These are phyloP conservation scores for Gamsiella multidivaricata DNA, from an alignment of 192 early-diverging fungal species.

Conservation along the genomic window DNA sequence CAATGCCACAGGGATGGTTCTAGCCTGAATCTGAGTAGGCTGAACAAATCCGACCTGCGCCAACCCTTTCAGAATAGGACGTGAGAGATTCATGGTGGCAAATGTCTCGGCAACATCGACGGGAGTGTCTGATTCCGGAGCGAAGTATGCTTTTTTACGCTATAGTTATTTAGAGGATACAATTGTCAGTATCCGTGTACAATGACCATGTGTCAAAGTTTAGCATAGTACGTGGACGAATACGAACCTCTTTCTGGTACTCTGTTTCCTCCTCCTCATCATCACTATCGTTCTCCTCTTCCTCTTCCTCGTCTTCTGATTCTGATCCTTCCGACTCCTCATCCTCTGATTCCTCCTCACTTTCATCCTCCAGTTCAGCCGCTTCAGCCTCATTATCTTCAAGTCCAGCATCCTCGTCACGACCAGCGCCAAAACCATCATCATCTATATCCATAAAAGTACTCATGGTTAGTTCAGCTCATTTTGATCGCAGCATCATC, in stretches of 20 bases:
- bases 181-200: neutral
- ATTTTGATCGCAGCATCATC: too few relatives aligned
- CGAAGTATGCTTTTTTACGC: constrained; percentile 74
- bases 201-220: neutral
- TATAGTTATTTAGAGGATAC: constrained; percentile 7
- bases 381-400: constrained; percentile 47
- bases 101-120: constrained; percentile 79
- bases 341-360: constrained; percentile 44
- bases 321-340: constrained; percentile 41
- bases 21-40: constrained; percentile 94
- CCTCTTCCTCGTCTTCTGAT: constrained; percentile 48
- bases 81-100: constrained; percentile 90
- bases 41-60: constrained; percentile 89
- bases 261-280: constrained; percentile 58
- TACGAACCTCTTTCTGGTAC: constrained; percentile 61
- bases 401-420: constrained; percentile 34
- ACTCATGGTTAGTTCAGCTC: neutral
- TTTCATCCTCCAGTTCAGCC: constrained; percentile 39
- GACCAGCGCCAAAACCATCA: constrained; percentile 55
- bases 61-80: constrained; percentile 94
- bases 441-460: constrained; percentile 16
- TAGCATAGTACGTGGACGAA: too few relatives aligned
- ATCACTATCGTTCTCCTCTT: constrained; percentile 60
- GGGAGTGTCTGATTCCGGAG: constrained; percentile 58
- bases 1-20: constrained; percentile 92